Conservation (phyloP, 768 basidiomycete genomes). For the Auriscalpium vulgare region DNA sequence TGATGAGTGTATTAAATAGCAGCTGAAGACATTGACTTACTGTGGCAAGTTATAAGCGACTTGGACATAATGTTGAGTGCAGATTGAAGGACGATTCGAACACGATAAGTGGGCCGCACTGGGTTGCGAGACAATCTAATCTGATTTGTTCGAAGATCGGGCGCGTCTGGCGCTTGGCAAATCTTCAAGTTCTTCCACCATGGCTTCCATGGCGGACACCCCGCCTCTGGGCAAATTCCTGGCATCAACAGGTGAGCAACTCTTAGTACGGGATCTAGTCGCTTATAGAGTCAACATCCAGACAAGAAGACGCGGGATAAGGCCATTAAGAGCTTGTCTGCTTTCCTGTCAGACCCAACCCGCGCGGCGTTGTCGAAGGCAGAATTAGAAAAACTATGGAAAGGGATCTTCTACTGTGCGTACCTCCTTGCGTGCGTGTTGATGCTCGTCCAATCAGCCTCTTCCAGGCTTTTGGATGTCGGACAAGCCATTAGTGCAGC, state of each 20-base stretch:
- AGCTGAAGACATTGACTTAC: constrained; percentile 29
- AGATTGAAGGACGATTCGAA: not conserved
- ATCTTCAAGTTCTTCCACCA: constrained; percentile 5
- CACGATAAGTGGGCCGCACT: not conserved
- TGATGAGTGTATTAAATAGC: not conserved
- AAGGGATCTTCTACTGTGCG: constrained; percentile 94
- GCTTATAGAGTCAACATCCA: constrained; percentile 21
- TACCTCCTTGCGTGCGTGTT: not conserved
- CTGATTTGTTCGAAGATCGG: not conserved
- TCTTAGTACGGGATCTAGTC: not conserved
- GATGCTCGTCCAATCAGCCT: not conserved
- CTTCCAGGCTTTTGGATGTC: constrained; percentile 96
- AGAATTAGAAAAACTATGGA: constrained; percentile 94
- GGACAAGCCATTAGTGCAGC: constrained; percentile 94
- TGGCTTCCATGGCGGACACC: constrained; percentile 27
- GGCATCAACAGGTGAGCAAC: constrained; percentile 70
- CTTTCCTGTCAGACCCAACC: constrained; percentile 66
- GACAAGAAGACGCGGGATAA: constrained; percentile 92
- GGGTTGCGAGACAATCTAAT: not conserved
- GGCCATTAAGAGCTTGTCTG: constrained; percentile 71
- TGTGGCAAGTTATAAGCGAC: constrained; percentile 90
- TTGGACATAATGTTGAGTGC: constrained; percentile 33
- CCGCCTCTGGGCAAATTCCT: constrained; percentile 86
- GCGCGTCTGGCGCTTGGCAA: no score
- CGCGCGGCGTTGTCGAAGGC: constrained; percentile 52